Conservation (phyloP, 2,329 filamentous ascomycete species). For the Immersiporthe knoxdaviesiana region DNA sequence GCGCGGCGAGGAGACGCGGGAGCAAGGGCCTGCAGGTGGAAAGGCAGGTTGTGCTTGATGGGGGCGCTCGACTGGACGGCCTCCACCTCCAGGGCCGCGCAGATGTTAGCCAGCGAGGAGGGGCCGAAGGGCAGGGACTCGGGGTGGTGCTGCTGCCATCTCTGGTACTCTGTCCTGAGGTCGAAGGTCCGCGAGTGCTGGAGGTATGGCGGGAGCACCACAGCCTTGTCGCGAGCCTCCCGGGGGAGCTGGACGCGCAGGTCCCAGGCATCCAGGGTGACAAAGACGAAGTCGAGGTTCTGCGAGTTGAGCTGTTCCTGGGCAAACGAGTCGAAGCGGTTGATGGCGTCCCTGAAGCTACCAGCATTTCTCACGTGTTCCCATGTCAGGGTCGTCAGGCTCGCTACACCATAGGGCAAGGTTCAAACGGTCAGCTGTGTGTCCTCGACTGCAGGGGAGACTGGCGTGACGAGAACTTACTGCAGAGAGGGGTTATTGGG, state of each 20-base stretch:
- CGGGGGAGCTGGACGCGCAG: slow-evolving; percentile 95
- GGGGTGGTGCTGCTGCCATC: slow-evolving; percentile 97
- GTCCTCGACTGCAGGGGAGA: neutral
- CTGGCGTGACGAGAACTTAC: slow-evolving; percentile 64
- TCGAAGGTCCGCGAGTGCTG: slow-evolving; percentile 98
- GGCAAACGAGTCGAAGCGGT: slow-evolving; percentile 91
- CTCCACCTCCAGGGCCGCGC: slow-evolving; percentile 95
- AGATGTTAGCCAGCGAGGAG: slow-evolving; percentile 95
- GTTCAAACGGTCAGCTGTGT: slow-evolving; percentile 8
- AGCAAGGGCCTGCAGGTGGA: slow-evolving; percentile 94
- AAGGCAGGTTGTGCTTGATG: slow-evolving; percentile 98
- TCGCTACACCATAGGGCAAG: slow-evolving; percentile 61
- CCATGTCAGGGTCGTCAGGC: slow-evolving; percentile 96
- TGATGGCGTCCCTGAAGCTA: slow-evolving; percentile 95
- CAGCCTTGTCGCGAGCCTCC: slow-evolving; percentile 96
- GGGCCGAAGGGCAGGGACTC: slow-evolving; percentile 97
- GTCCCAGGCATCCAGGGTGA: slow-evolving; percentile 98
- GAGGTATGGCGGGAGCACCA: slow-evolving; percentile 92
- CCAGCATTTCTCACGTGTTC: slow-evolving; percentile 98
- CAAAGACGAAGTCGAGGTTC: slow-evolving; percentile 96
- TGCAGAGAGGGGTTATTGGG: slow-evolving; percentile 97
- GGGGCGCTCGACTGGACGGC: slow-evolving; percentile 96
- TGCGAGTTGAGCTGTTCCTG: slow-evolving; percentile 88
- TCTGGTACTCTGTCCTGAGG: slow-evolving; percentile 94
- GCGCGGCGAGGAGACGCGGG: slow-evolving; percentile 93